Base-by-base conservation (phyloP, 768 basidiomycete species). In the Mycena chlorophos region DNA sequence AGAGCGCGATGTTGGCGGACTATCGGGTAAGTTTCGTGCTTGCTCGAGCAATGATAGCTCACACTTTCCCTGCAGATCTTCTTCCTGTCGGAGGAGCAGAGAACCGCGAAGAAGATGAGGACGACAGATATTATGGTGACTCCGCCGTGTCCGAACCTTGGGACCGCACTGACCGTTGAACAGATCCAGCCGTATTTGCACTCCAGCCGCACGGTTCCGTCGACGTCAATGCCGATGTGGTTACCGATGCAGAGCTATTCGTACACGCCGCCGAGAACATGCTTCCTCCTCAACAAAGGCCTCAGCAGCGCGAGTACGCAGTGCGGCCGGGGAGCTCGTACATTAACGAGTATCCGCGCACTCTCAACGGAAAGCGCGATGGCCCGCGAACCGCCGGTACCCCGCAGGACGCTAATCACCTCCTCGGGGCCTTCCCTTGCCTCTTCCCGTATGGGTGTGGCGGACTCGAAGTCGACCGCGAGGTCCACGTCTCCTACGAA, bases 381-480 rank as follows among this genome's bases (percentile, higher is more conserved):
- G 59, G 63, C 4, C n/a, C 29, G 17, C n/a, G 61, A n/a, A 61
- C 42, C 17, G 59, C 66, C 20, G 69, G 67, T 2, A 67, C 65
- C 14, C 54, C 63, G 0, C 53, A 59, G 14, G 59, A 69, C 42
- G 61, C 67, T 0, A 71, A 72, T 49, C 71, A 71, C 42, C 34
- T 71, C 0, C 53, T 72, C 13, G 70, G 68, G 0, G 46, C 63
- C 12, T 76, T 73, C 43, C 73, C 72, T 0, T 49, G 47, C 0
- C 61, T 74, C 0, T 76, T 73, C 54, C 73, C 74, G 3, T 76
- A 73, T 62, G 75, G n/a, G n/a, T n/a, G 22, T 2, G 71, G 72
- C 0, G 72, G 74, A 0, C 46, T 71, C 20, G 71, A 75, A 39
- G 49, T 50, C 3, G 39, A 56, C 12, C 17, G 52, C 23, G 54